Evolutionary conservation across 306 rosid genomes (phyloP).

Genomic region (Quercus agrifolia): DNA sequence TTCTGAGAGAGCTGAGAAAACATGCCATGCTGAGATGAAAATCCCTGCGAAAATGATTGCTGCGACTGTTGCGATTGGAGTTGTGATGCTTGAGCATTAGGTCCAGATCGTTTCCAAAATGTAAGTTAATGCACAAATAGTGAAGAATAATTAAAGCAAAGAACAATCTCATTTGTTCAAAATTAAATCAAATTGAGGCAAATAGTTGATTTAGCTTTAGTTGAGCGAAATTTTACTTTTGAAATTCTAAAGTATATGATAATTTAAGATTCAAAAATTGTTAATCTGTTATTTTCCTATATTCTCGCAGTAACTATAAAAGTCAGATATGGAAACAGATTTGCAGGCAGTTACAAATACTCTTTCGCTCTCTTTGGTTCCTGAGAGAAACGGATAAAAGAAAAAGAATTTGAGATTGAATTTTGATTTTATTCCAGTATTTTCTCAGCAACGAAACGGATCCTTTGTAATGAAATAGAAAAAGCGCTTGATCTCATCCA

Average conservation of each 20-base stretch:
- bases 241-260: not conserved
- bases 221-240: not conserved
- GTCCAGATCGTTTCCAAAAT: slow-evolving; percentile 35
- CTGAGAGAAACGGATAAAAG: not conserved
- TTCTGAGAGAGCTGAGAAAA: slow-evolving; percentile 82
- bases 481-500: not conserved
- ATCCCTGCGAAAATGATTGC: slow-evolving; percentile 84
- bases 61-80: slow-evolving; percentile 81
- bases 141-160: not conserved
- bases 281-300: not conserved
- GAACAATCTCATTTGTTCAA: not conserved
- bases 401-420: not conserved
- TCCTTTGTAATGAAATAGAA: not conserved
- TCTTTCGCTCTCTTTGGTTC: not conserved
- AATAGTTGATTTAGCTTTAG: not conserved
- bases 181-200: not conserved
- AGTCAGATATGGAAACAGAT: not conserved
- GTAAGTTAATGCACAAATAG: not conserved
- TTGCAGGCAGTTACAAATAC: not conserved
- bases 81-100: slow-evolving; percentile 57
- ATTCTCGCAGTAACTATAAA: not conserved
- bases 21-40: slow-evolving; percentile 76
- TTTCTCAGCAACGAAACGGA: slow-evolving; percentile 24
- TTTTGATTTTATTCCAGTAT: slow-evolving; percentile 4
- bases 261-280: not conserved